Evolutionary conservation across 2,329 filamentous ascomycete genomes (phyloP), one percentile per base, ranked within the genome.

Genomic region (Zymoseptoria tritici): DNA sequence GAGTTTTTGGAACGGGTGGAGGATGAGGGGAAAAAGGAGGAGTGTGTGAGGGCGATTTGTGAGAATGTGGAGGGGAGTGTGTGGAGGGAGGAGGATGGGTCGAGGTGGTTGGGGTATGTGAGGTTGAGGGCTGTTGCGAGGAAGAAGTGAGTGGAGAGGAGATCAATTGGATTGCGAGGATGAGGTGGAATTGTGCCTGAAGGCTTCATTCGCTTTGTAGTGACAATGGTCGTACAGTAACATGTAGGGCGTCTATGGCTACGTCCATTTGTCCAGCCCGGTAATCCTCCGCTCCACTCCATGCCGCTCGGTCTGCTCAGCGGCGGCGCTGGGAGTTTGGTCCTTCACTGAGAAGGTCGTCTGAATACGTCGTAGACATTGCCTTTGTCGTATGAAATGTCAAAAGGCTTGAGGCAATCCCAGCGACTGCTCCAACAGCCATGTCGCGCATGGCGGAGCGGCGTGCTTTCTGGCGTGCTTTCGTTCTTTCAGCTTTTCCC

Each of bases 41-140:
- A 73, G 53, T 79, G 75, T 4, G 78, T 86, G 2, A 74, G 68
- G 64, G 83, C 86, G 73, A 78, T 82, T 7, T 78, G 79, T 4
- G 79, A 81, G 52, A 75, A 84, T 5, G 69, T 89, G 62, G 76
- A 81, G 64, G 76, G 76, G 49, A 80, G 85, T 4, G 83, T 84
- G 58, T 77, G 72, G 56, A 79, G 79, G 62, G 81, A 81, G 0
- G 79, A 78, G 13, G 84, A 85, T 54, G 83, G 83, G 11, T 80
- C 80, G 62, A 68, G 73, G 66, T 82, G 74, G 74, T 61, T 80
- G 53, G 77, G 77, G 22, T 79, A 80, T 71, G 76, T 80, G 19
- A 71, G 78, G 60, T 67, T 80, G 60, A 74, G 77, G 54, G 77
- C 70, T 21, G 67, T 77, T 60, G 77, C 76, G 6, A 71, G 65